Percentiles rank a stretch among this genome's conserved stretches.
phyloP scores from a whole-genome alignment of 1,139 yeast genomes.

The Insectozyma bohioensis region DNA sequence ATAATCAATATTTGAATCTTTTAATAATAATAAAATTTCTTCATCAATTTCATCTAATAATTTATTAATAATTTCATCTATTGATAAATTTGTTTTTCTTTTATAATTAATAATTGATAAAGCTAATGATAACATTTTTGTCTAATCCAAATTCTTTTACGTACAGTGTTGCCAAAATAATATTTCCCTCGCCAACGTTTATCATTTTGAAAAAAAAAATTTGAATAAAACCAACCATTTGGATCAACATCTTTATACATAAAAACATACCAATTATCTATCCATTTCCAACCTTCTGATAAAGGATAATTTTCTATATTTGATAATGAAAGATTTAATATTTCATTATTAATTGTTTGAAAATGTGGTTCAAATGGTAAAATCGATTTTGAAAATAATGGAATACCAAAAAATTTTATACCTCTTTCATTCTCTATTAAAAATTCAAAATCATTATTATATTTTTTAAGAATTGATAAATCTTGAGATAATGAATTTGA shows the following conservation, averaged over 20 bases:
- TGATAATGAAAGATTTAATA: slow-evolving; percentile 28
- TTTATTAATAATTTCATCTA: slow-evolving; percentile 6
- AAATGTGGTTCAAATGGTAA: slow-evolving; percentile 62
- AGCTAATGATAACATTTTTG: slow-evolving; percentile 16
- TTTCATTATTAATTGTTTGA: slow-evolving; percentile 33
- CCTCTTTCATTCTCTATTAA: slow-evolving; percentile 74
- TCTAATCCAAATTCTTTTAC: slow-evolving; percentile 64
- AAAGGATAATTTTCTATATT: slow-evolving; percentile 49
- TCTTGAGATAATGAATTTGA: slow-evolving; percentile 7
- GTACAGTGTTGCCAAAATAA: slow-evolving; percentile 52
- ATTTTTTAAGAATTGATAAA: slow-evolving; percentile 4
- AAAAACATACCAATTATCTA: slow-evolving; percentile 62
- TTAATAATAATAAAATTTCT: slow-evolving; percentile 5
- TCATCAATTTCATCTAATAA: slow-evolving; percentile 11
- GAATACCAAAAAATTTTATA: slow-evolving; percentile 60
- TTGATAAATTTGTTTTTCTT: slow-evolving; percentile 1
- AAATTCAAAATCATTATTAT: slow-evolving; percentile 30
- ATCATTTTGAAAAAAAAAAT: slow-evolving; percentile 41
- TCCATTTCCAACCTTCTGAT: slow-evolving; percentile 75
- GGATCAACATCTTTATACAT: slow-evolving; percentile 75
- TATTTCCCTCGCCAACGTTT: slow-evolving; percentile 61
- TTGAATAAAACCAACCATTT: slow-evolving; percentile 73
- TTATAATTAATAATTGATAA: slow-evolving; percentile 13
- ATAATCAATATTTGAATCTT: slow-evolving; percentile 10
- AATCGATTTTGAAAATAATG: slow-evolving; percentile 57